These are phyloP conservation scores for Alternaria gaisen DNA, from an alignment of 2,329 filamentous ascomycete species.

Conservation along the genomic window DNA sequence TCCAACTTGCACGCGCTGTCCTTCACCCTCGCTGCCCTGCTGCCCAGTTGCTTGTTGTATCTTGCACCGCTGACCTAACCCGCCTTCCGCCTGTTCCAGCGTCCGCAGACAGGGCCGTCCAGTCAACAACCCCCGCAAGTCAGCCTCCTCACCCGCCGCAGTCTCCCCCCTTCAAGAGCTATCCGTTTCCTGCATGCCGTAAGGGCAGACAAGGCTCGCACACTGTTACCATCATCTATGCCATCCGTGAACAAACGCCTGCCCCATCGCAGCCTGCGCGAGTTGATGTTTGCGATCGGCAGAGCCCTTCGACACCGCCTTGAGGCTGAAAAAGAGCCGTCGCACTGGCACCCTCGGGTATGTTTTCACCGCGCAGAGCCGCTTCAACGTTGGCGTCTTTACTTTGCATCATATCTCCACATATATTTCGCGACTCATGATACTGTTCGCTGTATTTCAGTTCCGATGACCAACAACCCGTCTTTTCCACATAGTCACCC, in stretches of 20 bases:
- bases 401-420: slow-evolving; percentile 25
- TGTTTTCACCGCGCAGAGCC: slow-evolving; percentile 49
- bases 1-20: neutral
- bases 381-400: slow-evolving; percentile 30
- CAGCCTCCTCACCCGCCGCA: slow-evolving; percentile 26
- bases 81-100: slow-evolving; percentile 15
- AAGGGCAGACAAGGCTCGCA: slow-evolving; percentile 15
- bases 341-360: slow-evolving; percentile 50
- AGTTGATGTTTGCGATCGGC: slow-evolving; percentile 43
- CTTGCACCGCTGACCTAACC: slow-evolving; percentile 1
- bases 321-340: slow-evolving; percentile 50
- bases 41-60: slow-evolving; percentile 3
- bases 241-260: slow-evolving; percentile 16
- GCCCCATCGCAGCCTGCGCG: slow-evolving; percentile 20
- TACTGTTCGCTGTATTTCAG: slow-evolving; percentile 18
- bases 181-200: slow-evolving; percentile 13
- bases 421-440: slow-evolving; percentile 14
- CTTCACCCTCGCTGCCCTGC: neutral
- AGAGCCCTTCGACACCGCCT: slow-evolving; percentile 43
- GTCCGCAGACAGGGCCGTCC: slow-evolving; percentile 15
- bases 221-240: slow-evolving; percentile 17
- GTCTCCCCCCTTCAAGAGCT: slow-evolving; percentile 4
- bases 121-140: slow-evolving; percentile 27
- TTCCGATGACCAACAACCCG: slow-evolving; percentile 20
- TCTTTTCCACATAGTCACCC: slow-evolving; percentile 24